phyloP scores from a whole-genome alignment of 2,329 filamentous ascomycete species.

The Neonectria sp. region DNA sequence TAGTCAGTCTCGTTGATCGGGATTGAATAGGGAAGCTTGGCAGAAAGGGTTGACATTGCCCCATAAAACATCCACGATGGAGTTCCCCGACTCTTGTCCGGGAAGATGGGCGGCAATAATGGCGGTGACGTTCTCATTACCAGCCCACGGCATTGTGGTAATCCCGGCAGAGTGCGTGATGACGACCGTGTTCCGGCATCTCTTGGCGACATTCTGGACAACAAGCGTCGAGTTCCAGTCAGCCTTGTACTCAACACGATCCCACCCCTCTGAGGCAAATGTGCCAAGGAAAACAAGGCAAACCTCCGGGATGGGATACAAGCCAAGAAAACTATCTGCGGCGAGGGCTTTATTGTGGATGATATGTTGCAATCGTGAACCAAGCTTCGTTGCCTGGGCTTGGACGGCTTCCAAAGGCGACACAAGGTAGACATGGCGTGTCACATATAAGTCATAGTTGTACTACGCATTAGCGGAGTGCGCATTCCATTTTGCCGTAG shows the following conservation, averaged over 20 bases:
- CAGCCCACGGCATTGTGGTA: slow-evolving; percentile 16
- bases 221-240: slow-evolving; percentile 51
- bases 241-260: slow-evolving; percentile 62
- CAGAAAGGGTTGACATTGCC: slow-evolving; percentile 17
- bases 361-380: slow-evolving; percentile 61
- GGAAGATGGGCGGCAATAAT: slow-evolving; percentile 14
- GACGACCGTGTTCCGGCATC: slow-evolving; percentile 74
- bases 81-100: slow-evolving; percentile 18
- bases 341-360: slow-evolving; percentile 59
- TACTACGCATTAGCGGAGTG: too few relatives aligned
- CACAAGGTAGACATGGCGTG: slow-evolving; percentile 53
- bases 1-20: slow-evolving; percentile 58
- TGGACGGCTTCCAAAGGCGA: slow-evolving; percentile 55
- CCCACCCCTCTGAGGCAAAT: slow-evolving; percentile 75
- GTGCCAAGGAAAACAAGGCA: slow-evolving; percentile 76
- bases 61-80: slow-evolving; percentile 14
- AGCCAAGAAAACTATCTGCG: slow-evolving; percentile 56
- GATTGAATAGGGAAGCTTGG: neutral
- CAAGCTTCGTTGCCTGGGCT: slow-evolving; percentile 60
- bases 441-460: too few relatives aligned
- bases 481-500: too few relatives aligned
- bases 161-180: slow-evolving; percentile 11
- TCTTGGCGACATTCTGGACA: slow-evolving; percentile 72
- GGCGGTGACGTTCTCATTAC: slow-evolving; percentile 6
- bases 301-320: slow-evolving; percentile 69